A percentile compares a stretch with the other conserved stretches of the same genome.
phyloP scores from a whole-genome alignment of 176 grass and related monocot species.

The Themeda triandra region DNA sequence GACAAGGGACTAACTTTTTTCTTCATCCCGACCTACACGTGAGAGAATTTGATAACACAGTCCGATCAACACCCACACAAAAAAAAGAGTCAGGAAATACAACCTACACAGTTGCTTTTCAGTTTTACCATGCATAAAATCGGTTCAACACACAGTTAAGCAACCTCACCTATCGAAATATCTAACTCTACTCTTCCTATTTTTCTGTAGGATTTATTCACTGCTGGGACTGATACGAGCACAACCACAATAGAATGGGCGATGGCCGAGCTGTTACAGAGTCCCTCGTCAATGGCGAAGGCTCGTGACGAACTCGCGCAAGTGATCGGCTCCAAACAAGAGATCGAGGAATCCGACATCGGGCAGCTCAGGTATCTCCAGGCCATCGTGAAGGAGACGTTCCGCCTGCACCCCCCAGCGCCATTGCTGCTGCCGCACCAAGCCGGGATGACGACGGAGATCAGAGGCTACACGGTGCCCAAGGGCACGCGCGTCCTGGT shows the following conservation, averaged over 20 bases:
- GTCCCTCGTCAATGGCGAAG: conserved; percentile 37
- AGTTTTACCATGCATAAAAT: background rate
- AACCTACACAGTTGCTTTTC: background rate
- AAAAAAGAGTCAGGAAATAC: background rate
- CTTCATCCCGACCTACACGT: too few relatives aligned
- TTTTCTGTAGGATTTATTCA: conserved; percentile 42
- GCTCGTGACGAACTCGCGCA: conserved; percentile 38
- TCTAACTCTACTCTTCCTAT: background rate
- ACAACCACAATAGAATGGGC: conserved; percentile 46
- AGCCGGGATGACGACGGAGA: background rate
- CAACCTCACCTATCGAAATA: too few relatives aligned
- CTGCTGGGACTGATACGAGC: conserved; percentile 32
- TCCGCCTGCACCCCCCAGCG: conserved; percentile 51
- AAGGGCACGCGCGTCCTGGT: conserved; percentile 37
- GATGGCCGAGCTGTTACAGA: conserved; percentile 58
- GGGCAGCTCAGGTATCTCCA: conserved; percentile 42
- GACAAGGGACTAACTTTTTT: too few relatives aligned
- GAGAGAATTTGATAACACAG: background rate
- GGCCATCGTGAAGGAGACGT: conserved; percentile 50
- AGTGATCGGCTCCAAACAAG: conserved; percentile 3
- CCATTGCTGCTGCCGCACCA: conserved; percentile 42
- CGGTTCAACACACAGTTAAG: background rate
- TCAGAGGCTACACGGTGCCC: conserved; percentile 41
- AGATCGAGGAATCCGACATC: conserved; percentile 32
- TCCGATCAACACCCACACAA: too few relatives aligned